These are phyloP conservation scores for Penicillium sumatraense DNA, from an alignment of 2,329 filamentous ascomycete species.

Conservation along the genomic window DNA sequence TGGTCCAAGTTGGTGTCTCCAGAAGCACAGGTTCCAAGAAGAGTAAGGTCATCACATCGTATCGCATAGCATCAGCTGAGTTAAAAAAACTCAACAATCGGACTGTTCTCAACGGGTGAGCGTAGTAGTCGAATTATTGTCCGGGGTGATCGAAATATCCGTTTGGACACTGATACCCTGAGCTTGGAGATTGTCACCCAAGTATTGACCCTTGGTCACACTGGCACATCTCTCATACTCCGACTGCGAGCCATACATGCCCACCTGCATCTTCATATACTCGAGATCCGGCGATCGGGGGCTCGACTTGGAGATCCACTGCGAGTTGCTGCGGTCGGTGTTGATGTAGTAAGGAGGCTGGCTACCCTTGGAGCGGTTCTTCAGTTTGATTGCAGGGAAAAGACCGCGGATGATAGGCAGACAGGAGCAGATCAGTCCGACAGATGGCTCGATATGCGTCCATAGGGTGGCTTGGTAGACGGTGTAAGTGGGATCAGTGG, in stretches of 20 bases:
- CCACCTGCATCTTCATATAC: conserved; percentile 35
- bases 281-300: conserved; percentile 31
- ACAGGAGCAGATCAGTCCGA: conserved; percentile 41
- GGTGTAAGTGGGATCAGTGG: conserved; percentile 36
- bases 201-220: conserved; percentile 4
- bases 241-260: conserved; percentile 14
- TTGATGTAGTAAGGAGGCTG: conserved; percentile 30
- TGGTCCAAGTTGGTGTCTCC: not conserved
- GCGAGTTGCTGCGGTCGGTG: conserved; percentile 29
- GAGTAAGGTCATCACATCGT: conserved; percentile 21
- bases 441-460: conserved; percentile 41
- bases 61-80: conserved; percentile 9
- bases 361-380: conserved; percentile 25
- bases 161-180: conserved; percentile 36
- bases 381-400: conserved; percentile 33
- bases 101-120: not conserved
- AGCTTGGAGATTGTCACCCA: conserved; percentile 19
- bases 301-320: conserved; percentile 28
- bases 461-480: conserved; percentile 40
- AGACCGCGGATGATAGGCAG: conserved; percentile 41
- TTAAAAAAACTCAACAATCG: not conserved
- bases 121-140: conserved; percentile 20
- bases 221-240: conserved; percentile 17
- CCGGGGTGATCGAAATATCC: conserved; percentile 34
- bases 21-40: not conserved